Evolutionary conservation across 176 grass and related monocot genomes (phyloP).

Genomic region (Hsuehochloa calcarea): DNA sequence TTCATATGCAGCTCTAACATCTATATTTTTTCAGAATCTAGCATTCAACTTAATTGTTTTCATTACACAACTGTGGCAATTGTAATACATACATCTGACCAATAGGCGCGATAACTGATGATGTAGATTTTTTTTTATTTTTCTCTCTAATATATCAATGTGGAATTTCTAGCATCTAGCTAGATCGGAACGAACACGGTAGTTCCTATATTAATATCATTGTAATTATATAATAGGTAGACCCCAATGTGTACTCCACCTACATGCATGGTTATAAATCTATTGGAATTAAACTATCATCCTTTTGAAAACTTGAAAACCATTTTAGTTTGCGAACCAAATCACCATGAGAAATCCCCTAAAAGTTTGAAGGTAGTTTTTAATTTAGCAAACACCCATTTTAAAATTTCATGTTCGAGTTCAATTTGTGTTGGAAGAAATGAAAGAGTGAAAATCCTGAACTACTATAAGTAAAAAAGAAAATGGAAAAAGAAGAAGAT

Average conservation of each 20-base stretch:
- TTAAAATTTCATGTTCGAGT: not conserved
- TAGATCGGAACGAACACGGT: not conserved
- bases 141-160: not conserved
- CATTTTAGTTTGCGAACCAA: not conserved
- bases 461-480: not conserved
- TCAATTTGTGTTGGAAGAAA: not conserved
- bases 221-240: not conserved
- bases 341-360: not conserved
- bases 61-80: not conserved
- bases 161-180: too few relatives aligned
- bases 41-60: not conserved
- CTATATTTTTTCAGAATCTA: not conserved
- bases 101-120: not conserved
- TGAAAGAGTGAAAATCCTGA: not conserved
- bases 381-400: not conserved
- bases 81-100: not conserved
- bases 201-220: not conserved
- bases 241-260: not conserved
- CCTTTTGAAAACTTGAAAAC: not conserved
- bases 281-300: not conserved
- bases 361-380: not conserved
- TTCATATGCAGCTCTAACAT: not conserved
- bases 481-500: not conserved
- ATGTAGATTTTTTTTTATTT: not conserved
- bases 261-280: not conserved